Evolutionary conservation across 2,329 filamentous ascomycete species (phyloP), one percentile per base, ranked within the genome.

Genomic region (Monilinia fructigena): DNA sequence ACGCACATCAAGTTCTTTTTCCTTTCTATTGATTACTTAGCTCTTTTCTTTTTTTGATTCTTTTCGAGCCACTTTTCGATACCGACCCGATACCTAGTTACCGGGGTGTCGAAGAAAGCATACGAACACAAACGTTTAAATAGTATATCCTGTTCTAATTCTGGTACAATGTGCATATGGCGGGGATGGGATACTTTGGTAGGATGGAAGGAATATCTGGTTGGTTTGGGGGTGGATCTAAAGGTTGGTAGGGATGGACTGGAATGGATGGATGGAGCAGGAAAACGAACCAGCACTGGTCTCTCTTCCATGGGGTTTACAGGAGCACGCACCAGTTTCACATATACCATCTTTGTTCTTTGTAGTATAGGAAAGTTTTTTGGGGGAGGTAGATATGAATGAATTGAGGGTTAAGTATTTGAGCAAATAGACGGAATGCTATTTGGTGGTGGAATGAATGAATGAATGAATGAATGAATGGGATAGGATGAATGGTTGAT

Each of bases 111-210:
- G 58, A 50, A 50, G 38, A n/a, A 60, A 38, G 45, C 58, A 26
- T 50, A 60, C 58, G 47, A 50, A 23, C 48, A 50, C 58, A 38
- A 31, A 60, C 47, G 23, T 60, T 48, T 60, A 60, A 50, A 60
- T 56, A 47, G 54, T 63, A 63, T 63, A 60, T 28, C 58, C 45
- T 48, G 8, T 60, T 60, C 45, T 60, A 50, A 50, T 60, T 60
- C 20, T 40, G 31, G 58, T 50, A 14, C 20, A n/a, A 10, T 50
- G 60, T 48, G 58, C 47, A 66, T 45, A 23, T 28, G 31, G 42
- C 6, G 45, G 47, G 47, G 50, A 63, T 40, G 28, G 56, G 45
- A 18, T 26, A 40, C 11, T 63, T 63, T 40, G 31, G 23, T 5
- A 23, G 35, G 59, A 54, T 42, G 48, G 60, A 31, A 28, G 35